phyloP scores from a whole-genome alignment of 2,329 filamentous ascomycete genomes.

The Lasiodiplodia sp. region DNA sequence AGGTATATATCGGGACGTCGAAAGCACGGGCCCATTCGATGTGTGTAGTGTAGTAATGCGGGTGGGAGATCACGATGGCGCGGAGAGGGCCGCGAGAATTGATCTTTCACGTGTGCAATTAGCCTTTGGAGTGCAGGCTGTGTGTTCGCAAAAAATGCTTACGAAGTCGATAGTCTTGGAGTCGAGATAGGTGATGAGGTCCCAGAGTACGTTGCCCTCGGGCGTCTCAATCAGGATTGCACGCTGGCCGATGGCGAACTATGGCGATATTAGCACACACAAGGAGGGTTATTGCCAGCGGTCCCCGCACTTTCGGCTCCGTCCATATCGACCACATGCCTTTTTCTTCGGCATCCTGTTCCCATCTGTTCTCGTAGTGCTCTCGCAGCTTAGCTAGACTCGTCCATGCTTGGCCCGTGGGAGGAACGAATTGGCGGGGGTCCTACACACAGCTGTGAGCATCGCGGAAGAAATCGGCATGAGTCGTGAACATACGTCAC shows the following conservation, averaged over 20 bases:
- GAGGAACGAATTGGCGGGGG: slow-evolving; percentile 73
- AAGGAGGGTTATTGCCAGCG: slow-evolving; percentile 37
- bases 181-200: slow-evolving; percentile 75
- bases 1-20: slow-evolving; percentile 72
- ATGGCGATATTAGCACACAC: slow-evolving; percentile 33
- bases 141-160: slow-evolving; percentile 11
- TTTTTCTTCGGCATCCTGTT: slow-evolving; percentile 54
- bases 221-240: slow-evolving; percentile 72
- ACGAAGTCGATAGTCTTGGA: slow-evolving; percentile 62
- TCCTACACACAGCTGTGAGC: slow-evolving; percentile 46
- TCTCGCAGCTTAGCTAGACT: slow-evolving; percentile 58
- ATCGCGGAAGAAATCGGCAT: not conserved
- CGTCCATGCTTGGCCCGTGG: slow-evolving; percentile 70
- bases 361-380: slow-evolving; percentile 63
- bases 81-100: slow-evolving; percentile 68
- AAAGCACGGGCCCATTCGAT: slow-evolving; percentile 76
- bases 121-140: too few species aligned
- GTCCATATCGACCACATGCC: slow-evolving; percentile 55
- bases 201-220: slow-evolving; percentile 78
- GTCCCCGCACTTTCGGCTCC: slow-evolving; percentile 45
- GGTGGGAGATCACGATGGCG: slow-evolving; percentile 78
- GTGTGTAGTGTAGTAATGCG: slow-evolving; percentile 83
- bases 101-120: slow-evolving; percentile 48
- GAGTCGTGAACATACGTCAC: slow-evolving; percentile 63
- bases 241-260: slow-evolving; percentile 78